Conservation (phyloP, 2,329 filamentous ascomycete species). For the Pseudocercospora crystallina region DNA sequence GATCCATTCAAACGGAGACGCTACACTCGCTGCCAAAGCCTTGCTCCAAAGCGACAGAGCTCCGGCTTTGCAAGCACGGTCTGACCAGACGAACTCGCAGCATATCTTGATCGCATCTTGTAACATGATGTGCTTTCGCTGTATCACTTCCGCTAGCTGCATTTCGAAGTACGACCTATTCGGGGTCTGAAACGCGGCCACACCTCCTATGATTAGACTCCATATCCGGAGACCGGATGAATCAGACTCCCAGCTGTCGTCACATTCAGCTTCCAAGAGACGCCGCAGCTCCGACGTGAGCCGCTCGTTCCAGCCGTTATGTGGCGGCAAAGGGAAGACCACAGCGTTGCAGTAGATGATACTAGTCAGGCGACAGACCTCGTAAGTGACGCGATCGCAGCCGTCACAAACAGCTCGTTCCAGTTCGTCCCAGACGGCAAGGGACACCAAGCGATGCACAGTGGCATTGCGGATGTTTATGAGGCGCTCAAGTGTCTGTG, state of each 20-base stretch:
- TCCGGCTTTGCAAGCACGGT: conserved; percentile 1
- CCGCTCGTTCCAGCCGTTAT: conserved; percentile 9
- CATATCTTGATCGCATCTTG: too few species aligned
- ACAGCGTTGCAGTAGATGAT: conserved; percentile 10
- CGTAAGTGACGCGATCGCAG: not conserved
- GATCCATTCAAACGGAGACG: too few species aligned
- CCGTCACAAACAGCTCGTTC: not conserved
- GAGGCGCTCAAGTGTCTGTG: not conserved
- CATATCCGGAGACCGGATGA: not conserved
- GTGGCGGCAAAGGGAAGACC: conserved; percentile 2
- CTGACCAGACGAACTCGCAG: conserved; percentile 8
- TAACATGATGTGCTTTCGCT: not conserved
- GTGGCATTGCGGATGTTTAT: conserved; percentile 2
- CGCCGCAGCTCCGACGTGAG: not conserved
- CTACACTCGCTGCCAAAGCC: too few species aligned
- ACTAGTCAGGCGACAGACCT: conserved; percentile 4
- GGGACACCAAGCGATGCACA: conserved; percentile 3
- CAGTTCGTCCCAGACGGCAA: conserved; percentile 5
- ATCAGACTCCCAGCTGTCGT: not conserved
- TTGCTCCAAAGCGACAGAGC: too few species aligned
- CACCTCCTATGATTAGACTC: conserved; percentile 3
- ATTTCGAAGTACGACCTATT: not conserved
- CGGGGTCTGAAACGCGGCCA: conserved; percentile 2
- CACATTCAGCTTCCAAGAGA: not conserved
- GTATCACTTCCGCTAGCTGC: not conserved